Conservation (phyloP, 495 filamentous ascomycete genomes). For the Trichoderma virens region DNA sequence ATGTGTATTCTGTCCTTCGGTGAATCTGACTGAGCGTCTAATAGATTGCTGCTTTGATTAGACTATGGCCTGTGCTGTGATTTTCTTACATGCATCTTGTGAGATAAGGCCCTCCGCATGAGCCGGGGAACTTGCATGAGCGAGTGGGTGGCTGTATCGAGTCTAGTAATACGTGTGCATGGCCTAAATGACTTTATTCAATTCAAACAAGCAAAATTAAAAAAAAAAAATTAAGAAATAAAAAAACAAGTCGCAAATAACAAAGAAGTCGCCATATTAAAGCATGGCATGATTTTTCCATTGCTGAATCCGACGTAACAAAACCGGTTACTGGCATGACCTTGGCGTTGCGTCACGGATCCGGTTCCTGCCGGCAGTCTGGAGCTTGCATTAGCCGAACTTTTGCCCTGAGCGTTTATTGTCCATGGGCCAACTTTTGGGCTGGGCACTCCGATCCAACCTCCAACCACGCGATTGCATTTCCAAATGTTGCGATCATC, state of each 20-base stretch:
- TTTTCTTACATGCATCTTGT: not conserved
- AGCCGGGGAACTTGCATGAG: not conserved
- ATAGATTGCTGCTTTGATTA: slow-evolving; percentile 7
- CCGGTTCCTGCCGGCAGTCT: slow-evolving; percentile 2
- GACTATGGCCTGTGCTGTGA: not conserved
- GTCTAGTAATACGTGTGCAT: too few species aligned
- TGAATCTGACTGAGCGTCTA: slow-evolving; percentile 5
- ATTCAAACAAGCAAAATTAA: too few species aligned
- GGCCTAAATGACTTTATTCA: too few species aligned
- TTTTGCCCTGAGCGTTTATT: slow-evolving; percentile 33
- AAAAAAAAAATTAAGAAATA: too few species aligned
- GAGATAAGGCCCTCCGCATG: not conserved
- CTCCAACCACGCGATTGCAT: slow-evolving; percentile 34
- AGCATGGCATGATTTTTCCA: too few species aligned
- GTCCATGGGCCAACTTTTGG: not conserved
- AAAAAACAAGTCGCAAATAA: too few species aligned
- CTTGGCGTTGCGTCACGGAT: not conserved
- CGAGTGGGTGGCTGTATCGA: not conserved
- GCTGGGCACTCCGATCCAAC: slow-evolving; percentile 7
- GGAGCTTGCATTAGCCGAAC: slow-evolving; percentile 27
- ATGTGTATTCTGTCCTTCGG: slow-evolving; percentile 6
- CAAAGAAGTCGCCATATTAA: too few species aligned
- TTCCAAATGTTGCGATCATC: slow-evolving; percentile 64
- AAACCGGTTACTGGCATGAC: not conserved
- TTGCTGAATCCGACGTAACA: too few species aligned